Base-by-base conservation (phyloP, 306 rosid genomes). In the Clitoria ternatea region DNA sequence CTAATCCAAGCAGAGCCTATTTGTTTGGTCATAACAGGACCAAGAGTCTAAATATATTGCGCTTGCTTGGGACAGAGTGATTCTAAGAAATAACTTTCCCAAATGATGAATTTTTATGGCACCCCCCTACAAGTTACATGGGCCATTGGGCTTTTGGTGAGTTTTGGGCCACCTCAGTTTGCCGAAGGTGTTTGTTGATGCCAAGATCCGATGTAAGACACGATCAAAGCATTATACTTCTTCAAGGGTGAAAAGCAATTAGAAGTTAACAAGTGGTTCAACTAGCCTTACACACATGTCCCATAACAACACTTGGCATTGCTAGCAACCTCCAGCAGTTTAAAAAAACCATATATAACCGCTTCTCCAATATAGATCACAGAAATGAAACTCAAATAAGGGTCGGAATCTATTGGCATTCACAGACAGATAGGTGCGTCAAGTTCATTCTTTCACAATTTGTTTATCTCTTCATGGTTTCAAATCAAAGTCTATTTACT, bases 261-360 rank as follows among this genome's bases (percentile, higher is more conserved):
- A 65, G 22, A 59, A 64, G 11, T n/a, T 22, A 37, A 72, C 72
- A 74, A 61, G 69, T 81, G 92, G 77, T 47, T 76, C 15, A 37
- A 44, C 14, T 29, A 4, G 0, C 10, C 37, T 4, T 5, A 30
- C 69, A 78, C 82, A 73, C 73, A 19, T 18, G 70, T 74, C 57
- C 7, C 6, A 35, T 24, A 35, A 4, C 14, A 61, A 81, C 81
- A 84, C 88, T 2, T 86, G 92, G 82, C 90, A 68, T 35, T 13
- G 17, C 59, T 36, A 70, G 61, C 62, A 53, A 19, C 36, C 40
- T 8, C 24, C 70, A 44, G 18, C 68, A 33, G 20, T 55, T 49
- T 70, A 20, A 61, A 37, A 57, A 75, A 78, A 48, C 77, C 61
- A 70, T 12, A 66, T 39, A 32, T 27, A 61, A 74, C 73, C 65